Evolutionary conservation across 805 yeast genomes (phyloP), one percentile per base, ranked within the genome.

Genomic region (Isabelozyma pseudorhagii): DNA sequence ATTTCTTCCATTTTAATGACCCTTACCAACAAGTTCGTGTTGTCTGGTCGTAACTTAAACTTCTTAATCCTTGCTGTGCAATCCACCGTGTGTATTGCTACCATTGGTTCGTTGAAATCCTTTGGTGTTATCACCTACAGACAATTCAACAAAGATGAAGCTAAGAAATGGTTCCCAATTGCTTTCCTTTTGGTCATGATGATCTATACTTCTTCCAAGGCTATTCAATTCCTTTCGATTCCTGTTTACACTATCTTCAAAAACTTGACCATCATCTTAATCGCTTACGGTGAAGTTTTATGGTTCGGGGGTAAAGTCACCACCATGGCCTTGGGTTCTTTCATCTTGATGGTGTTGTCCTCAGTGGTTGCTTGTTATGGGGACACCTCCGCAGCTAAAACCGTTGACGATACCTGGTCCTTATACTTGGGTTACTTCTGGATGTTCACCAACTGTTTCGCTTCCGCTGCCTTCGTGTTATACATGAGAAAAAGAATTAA

Each of bases 161-260:
- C 97, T 49, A 88, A 85, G 72, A 90, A 89, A 74, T 94, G 99
- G 96, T 83, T 89, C 58, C 98, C 98, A 49, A 91, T 94, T 62
- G 92, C 97, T 2, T 72, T 91, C 56, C 73, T 92, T 61, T 82
- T 94, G 63, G 98, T 92, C 42, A 75, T 83, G 44, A 94, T 93
- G 98, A 92, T 92, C 67, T 94, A 92, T 79, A 94, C 99, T 49
- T 87, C 94, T 43, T 89, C 97, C 50, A 94, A 92, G 79, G 97
- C 98, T 49, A 78, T 94, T 63, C 96, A 90, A 72, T 90, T 73
- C 74, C 82, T 94, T 65, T 78, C 93, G 46, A 92, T 94, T 51
- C 99, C 99, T 47, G 96, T 94, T 51, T 94, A 91, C 80, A 94
- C 99, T 56, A 93, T 94, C 61, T 94, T 94, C 86, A 94, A 94